Evolutionary conservation across 495 filamentous ascomycete species (phyloP).

Genomic region (Platismatia glauca): DNA sequence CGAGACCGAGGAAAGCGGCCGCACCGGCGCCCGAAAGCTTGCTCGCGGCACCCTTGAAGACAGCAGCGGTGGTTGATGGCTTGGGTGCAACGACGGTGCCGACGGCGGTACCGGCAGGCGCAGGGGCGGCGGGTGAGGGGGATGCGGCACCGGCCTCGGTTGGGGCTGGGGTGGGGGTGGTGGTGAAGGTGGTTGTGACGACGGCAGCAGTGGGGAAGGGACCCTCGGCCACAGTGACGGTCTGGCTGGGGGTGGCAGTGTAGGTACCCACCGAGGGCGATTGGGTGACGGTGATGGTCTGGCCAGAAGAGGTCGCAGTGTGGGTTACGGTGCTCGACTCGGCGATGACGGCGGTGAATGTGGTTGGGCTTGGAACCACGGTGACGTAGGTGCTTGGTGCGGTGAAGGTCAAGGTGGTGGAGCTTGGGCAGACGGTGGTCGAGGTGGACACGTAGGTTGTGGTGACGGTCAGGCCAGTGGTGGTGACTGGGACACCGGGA

Average conservation of each 20-base stretch:
- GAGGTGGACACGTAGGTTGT: constrained; percentile 20
- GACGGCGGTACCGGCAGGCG: neutral
- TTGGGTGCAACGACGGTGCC: constrained; percentile 5
- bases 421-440: constrained; percentile 21
- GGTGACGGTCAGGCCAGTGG: constrained; percentile 8
- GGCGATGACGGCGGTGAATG: neutral
- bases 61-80: constrained; percentile 16
- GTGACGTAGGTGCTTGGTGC: constrained; percentile 11
- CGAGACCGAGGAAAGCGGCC: constrained; percentile 31
- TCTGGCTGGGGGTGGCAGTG: constrained; percentile 18
- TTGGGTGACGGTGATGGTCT: constrained; percentile 21
- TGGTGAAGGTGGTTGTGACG: constrained; percentile 9
- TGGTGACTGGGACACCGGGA: constrained; percentile 20
- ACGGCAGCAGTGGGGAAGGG: constrained; percentile 15
- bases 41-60: constrained; percentile 25
- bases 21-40: constrained; percentile 29
- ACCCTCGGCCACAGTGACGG: constrained; percentile 20
- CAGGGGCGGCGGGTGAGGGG: neutral
- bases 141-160: neutral
- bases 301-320: constrained; percentile 8
- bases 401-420: constrained; percentile 18
- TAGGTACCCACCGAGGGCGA: constrained; percentile 12
- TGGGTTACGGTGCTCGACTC: constrained; percentile 13
- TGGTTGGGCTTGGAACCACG: neutral
- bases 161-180: constrained; percentile 12